Percentiles rank a stretch among this genome's conserved stretches.
Evolutionary conservation across 1,139 yeast genomes (phyloP).

Genomic region (Eremothecium cymbalariae): DNA sequence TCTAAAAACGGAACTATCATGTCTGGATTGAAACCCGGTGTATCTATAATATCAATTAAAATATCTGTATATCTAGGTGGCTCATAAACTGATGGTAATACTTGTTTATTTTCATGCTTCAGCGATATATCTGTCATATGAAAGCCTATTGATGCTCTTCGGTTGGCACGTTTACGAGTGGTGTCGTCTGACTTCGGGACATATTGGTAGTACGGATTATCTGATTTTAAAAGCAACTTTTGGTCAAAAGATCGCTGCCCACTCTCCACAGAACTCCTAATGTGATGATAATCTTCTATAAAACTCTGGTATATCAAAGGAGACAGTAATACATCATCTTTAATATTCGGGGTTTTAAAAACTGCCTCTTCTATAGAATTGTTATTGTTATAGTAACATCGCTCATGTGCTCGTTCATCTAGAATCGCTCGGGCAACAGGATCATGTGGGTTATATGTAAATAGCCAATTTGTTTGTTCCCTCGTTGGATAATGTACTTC

Average conservation of each 20-base stretch:
- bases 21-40: slow-evolving; percentile 59
- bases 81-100: slow-evolving; percentile 26
- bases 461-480: slow-evolving; percentile 45
- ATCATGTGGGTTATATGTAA: slow-evolving; percentile 43
- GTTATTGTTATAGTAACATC: slow-evolving; percentile 29
- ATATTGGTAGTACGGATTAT: slow-evolving; percentile 10
- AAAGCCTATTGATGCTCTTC: slow-evolving; percentile 1
- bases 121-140: slow-evolving; percentile 1
- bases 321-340: slow-evolving; percentile 27
- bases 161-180: not conserved
- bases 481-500: slow-evolving; percentile 55
- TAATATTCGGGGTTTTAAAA: slow-evolving; percentile 26
- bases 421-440: slow-evolving; percentile 38
- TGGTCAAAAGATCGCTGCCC: slow-evolving; percentile 6
- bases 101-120: not conserved
- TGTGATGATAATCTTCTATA: slow-evolving; percentile 22
- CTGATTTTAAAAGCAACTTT: slow-evolving; percentile 14
- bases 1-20: slow-evolving; percentile 67
- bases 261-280: slow-evolving; percentile 7
- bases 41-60: slow-evolving; percentile 58
- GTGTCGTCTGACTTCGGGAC: slow-evolving; percentile 1
- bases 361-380: slow-evolving; percentile 18
- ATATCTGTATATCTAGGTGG: slow-evolving; percentile 51
- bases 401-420: slow-evolving; percentile 38
- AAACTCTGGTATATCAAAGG: slow-evolving; percentile 34